Base-by-base conservation (phyloP, 805 yeast species). In the Candida tibetensis region DNA sequence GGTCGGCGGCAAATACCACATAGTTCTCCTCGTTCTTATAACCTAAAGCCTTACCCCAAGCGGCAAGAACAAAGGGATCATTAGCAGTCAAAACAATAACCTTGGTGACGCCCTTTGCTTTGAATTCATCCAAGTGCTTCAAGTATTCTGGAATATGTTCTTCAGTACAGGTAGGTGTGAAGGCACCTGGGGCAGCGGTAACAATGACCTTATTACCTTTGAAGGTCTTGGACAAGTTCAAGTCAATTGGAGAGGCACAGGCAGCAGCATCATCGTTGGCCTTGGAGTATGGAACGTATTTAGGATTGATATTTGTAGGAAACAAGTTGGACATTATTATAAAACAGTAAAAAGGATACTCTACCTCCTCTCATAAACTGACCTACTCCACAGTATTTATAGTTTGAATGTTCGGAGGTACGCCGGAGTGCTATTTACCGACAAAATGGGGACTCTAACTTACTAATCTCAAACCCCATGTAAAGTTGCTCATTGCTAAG, bases 111-210 rank as follows among this genome's bases (percentile, higher is more conserved):
- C 82, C 79, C 62, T 80, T 81, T 39, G 67, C 61, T 52, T 71
- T 61, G 55, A 85, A 73, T 38, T 76, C 73, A 5, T 57, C 58
- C 38, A 74, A 58, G 46, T 77, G 66, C 41, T 64, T 54, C 41
- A 82, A 58, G 66, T 66, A 82, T 17, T 81, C 85, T 40, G 91
- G 91, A 43, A 84, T 73, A 62, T 84, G 93, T 51, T 76, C 70
- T 35, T 73, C 77, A 34, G 85, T 72, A 62, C 93, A 85, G 5
- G 91, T 79, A 40, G 91, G 95, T 18, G 95, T 85, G 72, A 85
- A 86, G 8, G 95, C 93, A 45, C 90, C 95, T 45, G 95, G 93
- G 23, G 85, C 89, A 42, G 84, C 73, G 22, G 87, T 86, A 50
- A 85, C 67, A 30, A 85, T 78, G 22, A 82, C 77, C 51, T 72